Base-by-base conservation (phyloP, 1,284 basidiomycete genomes). In the Ustilago trichophora region DNA sequence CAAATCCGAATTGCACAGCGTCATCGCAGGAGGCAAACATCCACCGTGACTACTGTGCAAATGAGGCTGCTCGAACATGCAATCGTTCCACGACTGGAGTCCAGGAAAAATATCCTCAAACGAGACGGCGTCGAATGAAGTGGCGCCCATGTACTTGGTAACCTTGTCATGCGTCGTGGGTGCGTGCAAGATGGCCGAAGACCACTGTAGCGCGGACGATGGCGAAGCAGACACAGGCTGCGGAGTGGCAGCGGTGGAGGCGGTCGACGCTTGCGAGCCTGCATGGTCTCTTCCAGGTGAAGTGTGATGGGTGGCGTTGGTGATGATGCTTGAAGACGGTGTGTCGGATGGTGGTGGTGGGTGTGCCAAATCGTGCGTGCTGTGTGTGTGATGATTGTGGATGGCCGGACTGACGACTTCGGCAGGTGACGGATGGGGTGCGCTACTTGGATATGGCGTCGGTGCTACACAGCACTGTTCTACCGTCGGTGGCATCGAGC, bases 21-120 rank as follows among this genome's bases (percentile, higher is more conserved):
- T 65, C 50, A 68, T 47, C 0, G 55, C 35, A 18, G 73, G 73
- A 0, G 54, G 53, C 10, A 76, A 35, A 32, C 73, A 73, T 16
- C 57, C 49, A 12, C 68, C 69, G 1, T 53, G 55, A 46, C 50
- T 59, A 37, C 47, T 63, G 27, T 59, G 59, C 46, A 69, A 27
- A 46, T 63, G 66, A 0, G 59, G 66, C 41, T 63, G 59, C 13
- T 53, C 51, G 10, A 63, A 59, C 21, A 26, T 42, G 45, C 55
- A 59, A 34, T 64, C 59, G 18, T 63, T 56, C 65, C 65, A 68
- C 3, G 53, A 62, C 38, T 62, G 53, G 13, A 68, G 32, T 13
- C 48, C 58, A 3, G 49, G 41, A 12, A 62, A 38, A 16, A 62
- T 56, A 25, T 67, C 57, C 26, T 65, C 36, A 6, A 57, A 52